phyloP scores from a whole-genome alignment of 1,139 yeast genomes.

The Candida sp. region DNA sequence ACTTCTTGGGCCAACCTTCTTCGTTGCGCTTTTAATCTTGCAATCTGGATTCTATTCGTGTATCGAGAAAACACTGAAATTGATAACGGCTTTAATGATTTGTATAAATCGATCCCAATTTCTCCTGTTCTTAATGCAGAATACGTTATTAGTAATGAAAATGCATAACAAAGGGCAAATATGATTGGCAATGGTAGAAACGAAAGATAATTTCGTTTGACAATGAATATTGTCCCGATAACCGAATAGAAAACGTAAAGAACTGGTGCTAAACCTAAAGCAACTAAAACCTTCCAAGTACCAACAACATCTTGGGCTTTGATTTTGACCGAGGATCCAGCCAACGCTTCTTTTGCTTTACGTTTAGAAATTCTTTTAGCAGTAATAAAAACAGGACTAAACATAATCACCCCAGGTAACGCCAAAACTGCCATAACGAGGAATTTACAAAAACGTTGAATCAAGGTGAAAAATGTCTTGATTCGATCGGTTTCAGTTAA shows the following conservation, averaged over 20 bases:
- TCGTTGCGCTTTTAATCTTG: slow-evolving; percentile 54
- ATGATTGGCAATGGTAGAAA: slow-evolving; percentile 12
- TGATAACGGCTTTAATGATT: slow-evolving; percentile 35
- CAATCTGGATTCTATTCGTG: slow-evolving; percentile 36
- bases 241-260: slow-evolving; percentile 40
- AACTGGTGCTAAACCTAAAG: slow-evolving; percentile 41
- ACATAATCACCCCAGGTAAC: slow-evolving; percentile 41
- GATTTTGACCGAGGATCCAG: slow-evolving; percentile 40
- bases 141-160: slow-evolving; percentile 41
- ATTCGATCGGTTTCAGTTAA: slow-evolving; percentile 25
- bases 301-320: slow-evolving; percentile 46
- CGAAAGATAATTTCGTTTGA: slow-evolving; percentile 13
- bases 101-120: slow-evolving; percentile 38
- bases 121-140: slow-evolving; percentile 43
- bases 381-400: slow-evolving; percentile 42
- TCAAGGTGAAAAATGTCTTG: slow-evolving; percentile 22
- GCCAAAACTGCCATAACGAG: slow-evolving; percentile 32
- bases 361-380: slow-evolving; percentile 30
- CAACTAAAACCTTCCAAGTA: slow-evolving; percentile 47
- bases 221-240: slow-evolving; percentile 30
- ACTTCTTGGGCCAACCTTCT: slow-evolving; percentile 54
- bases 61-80: slow-evolving; percentile 40
- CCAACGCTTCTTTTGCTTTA: slow-evolving; percentile 42
- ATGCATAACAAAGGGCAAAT: slow-evolving; percentile 31
- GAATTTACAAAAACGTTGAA: slow-evolving; percentile 27